phyloP scores from a whole-genome alignment of 768 basidiomycete species.

The Amyloporia xantha region DNA sequence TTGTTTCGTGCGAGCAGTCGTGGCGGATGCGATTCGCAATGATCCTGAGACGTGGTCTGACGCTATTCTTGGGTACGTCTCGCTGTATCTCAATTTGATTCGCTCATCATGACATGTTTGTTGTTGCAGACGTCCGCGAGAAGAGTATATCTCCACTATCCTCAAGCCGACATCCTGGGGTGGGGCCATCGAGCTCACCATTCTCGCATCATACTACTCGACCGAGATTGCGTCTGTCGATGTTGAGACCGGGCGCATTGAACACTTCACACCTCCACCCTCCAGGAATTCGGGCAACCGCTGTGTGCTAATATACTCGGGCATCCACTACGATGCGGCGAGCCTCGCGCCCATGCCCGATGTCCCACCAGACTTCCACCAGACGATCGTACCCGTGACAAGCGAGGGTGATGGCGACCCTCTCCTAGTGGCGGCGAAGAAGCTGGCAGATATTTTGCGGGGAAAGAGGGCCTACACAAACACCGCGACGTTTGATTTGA shows the following conservation, averaged over 20 bases:
- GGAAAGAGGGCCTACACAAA: constrained; percentile 84
- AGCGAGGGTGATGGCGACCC: constrained; percentile 42
- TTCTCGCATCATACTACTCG: constrained; percentile 74
- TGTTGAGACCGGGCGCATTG: constrained; percentile 86
- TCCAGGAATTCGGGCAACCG: constrained; percentile 30
- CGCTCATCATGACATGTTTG: not conserved
- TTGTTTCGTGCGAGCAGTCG: constrained; percentile 41
- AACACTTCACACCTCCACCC: constrained; percentile 62
- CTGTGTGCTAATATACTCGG: constrained; percentile 82
- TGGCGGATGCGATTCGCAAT: constrained; percentile 71
- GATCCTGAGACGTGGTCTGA: constrained; percentile 74
- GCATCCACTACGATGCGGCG: constrained; percentile 94
- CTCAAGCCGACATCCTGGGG: constrained; percentile 82
- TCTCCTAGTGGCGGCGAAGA: constrained; percentile 55
- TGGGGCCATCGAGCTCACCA: constrained; percentile 88
- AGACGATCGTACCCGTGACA: constrained; percentile 65
- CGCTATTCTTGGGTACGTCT: constrained; percentile 72
- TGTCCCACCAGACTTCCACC: constrained; percentile 84
- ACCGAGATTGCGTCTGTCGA: constrained; percentile 89
- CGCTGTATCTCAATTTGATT: too few species aligned
- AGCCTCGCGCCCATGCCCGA: constrained; percentile 72
- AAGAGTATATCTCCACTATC: constrained; percentile 78
- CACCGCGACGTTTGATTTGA: constrained; percentile 84
- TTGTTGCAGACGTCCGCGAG: constrained; percentile 49
- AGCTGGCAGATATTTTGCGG: constrained; percentile 67